Conservation (phyloP, 2,329 filamentous ascomycete genomes). For the Monilinia polystroma region DNA sequence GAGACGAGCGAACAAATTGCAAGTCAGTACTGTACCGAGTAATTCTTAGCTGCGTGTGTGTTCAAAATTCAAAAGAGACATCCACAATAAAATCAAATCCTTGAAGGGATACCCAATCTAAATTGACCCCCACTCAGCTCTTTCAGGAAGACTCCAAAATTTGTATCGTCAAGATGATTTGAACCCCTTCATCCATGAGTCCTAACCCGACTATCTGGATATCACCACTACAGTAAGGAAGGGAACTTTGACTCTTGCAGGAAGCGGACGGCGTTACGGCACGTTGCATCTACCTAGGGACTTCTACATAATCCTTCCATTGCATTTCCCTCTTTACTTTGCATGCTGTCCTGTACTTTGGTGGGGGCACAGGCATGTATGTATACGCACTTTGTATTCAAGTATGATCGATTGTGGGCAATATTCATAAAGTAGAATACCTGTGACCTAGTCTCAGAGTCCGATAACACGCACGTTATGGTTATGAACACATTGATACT, state of each 20-base stretch:
- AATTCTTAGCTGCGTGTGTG: neutral
- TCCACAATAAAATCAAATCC: neutral
- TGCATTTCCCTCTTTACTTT: constrained; percentile 11
- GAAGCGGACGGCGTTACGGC: constrained; percentile 17
- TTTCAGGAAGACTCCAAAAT: constrained; percentile 5
- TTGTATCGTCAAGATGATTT: neutral
- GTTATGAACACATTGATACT: neutral
- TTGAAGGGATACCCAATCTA: constrained; percentile 15
- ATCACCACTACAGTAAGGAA: constrained; percentile 10
- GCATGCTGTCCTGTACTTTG: neutral
- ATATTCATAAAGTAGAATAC: neutral
- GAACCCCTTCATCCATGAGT: constrained; percentile 6
- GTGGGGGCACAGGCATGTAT: neutral
- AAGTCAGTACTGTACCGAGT: neutral
- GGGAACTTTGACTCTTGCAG: constrained; percentile 7
- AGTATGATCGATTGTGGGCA: neutral
- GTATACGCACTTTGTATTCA: neutral
- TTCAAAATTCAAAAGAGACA: neutral
- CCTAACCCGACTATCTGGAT: constrained; percentile 22
- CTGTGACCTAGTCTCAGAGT: neutral
- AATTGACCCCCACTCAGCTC: constrained; percentile 1
- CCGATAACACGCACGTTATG: constrained; percentile 1
- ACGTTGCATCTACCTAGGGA: neutral
- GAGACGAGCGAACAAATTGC: constrained; percentile 10
- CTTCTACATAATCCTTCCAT: constrained; percentile 12